A percentile compares a stretch with the other conserved stretches of the same genome.
Evolutionary conservation across 768 basidiomycete genomes (phyloP).

Genomic region (Epithele typhae): DNA sequence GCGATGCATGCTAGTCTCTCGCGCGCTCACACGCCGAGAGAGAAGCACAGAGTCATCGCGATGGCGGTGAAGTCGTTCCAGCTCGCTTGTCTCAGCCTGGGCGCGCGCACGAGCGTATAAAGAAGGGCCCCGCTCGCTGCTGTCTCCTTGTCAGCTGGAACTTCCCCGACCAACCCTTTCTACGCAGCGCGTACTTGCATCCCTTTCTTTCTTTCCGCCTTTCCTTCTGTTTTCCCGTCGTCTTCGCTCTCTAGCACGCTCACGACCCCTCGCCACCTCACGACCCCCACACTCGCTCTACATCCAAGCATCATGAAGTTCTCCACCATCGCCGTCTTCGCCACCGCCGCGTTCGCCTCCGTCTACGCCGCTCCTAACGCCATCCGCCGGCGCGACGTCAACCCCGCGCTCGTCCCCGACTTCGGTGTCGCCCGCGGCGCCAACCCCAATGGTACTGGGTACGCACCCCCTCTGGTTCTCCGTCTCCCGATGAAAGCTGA

Average conservation of each 20-base stretch:
- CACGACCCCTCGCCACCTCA: neutral
- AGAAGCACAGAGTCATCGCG: too few species aligned
- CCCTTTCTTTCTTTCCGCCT: constrained; percentile 1
- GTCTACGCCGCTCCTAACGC: constrained; percentile 5
- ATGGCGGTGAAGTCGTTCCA: too few species aligned
- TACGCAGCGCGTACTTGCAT: constrained; percentile 14
- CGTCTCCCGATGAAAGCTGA: too few species aligned
- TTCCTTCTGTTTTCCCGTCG: constrained; percentile 6
- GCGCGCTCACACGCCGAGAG: too few species aligned
- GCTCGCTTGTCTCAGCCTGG: too few species aligned
- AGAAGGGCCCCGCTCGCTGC: too few species aligned
- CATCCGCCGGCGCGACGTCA: constrained; percentile 8
- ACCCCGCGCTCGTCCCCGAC: constrained; percentile 17
- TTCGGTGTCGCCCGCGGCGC: constrained; percentile 15
- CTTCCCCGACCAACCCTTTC: constrained; percentile 4
- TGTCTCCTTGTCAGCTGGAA: constrained; percentile 9
- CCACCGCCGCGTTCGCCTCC: constrained; percentile 20
- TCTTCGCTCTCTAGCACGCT: constrained; percentile 11
- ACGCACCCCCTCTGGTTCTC: neutral
- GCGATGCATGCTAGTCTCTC: too few species aligned
- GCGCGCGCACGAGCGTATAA: too few species aligned
- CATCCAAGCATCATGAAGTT: constrained; percentile 29
- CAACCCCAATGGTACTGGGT: constrained; percentile 15
- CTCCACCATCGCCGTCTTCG: constrained; percentile 26
- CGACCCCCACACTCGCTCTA: too few species aligned